Conservation (phyloP, 371 early-diverging fungal species). For the Apophysomyces sp. region DNA sequence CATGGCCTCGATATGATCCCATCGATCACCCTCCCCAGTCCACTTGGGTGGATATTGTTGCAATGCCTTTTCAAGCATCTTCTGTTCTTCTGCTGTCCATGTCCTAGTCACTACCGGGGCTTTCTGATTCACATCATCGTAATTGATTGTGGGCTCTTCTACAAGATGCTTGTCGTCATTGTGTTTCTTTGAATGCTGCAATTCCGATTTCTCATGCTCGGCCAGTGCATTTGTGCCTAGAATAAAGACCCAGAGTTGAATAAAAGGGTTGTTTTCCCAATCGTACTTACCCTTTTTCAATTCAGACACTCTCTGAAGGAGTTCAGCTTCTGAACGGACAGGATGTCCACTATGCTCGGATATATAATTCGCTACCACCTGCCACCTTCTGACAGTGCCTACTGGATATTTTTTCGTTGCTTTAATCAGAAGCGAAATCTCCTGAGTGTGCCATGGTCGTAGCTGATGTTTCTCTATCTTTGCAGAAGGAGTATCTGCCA, state of each 20-base stretch:
- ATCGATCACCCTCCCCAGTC: constrained; percentile 56
- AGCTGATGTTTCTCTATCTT: constrained; percentile 38
- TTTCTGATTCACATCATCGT: constrained; percentile 16
- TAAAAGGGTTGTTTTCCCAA: background rate
- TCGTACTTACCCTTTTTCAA: constrained; percentile 35
- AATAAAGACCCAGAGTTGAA: background rate
- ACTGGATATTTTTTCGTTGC: constrained; percentile 67
- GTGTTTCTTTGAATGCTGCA: constrained; percentile 26
- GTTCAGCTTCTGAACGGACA: constrained; percentile 44
- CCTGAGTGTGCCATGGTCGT: constrained; percentile 48
- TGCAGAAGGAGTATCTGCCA: background rate
- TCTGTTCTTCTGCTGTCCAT: constrained; percentile 57
- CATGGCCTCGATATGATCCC: constrained; percentile 60
- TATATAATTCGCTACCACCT: constrained; percentile 56
- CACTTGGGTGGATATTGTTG: constrained; percentile 55
- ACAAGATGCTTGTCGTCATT: constrained; percentile 19
- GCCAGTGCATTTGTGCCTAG: constrained; percentile 19
- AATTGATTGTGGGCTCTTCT: constrained; percentile 21
- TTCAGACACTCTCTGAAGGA: constrained; percentile 49
- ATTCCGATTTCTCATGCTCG: constrained; percentile 12
- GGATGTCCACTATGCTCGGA: constrained; percentile 46
- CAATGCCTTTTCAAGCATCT: constrained; percentile 49
- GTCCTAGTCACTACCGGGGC: constrained; percentile 23
- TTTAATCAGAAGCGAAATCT: constrained; percentile 54
- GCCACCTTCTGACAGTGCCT: constrained; percentile 59